Conservation (phyloP, 805 yeast genomes). For the Yamadazyma kitorensis region DNA sequence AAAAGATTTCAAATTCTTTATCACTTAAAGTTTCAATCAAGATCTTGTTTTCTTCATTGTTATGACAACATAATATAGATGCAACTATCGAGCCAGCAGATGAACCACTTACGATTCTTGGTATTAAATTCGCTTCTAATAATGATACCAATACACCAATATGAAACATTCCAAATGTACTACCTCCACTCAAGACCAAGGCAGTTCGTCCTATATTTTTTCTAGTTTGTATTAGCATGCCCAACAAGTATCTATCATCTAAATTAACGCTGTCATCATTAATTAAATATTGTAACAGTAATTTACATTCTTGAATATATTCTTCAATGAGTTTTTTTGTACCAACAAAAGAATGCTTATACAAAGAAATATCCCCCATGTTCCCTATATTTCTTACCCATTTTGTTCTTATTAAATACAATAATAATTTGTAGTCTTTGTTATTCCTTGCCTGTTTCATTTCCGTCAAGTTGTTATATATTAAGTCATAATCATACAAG, state of each 20-base stretch:
- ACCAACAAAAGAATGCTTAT: constrained; percentile 77
- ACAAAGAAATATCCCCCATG: constrained; percentile 77
- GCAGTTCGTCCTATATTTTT: constrained; percentile 95
- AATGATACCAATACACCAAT: constrained; percentile 87
- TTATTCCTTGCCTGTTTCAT: constrained; percentile 56
- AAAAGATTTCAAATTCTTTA: constrained; percentile 50
- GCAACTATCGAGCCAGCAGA: constrained; percentile 97
- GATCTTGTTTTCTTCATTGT: constrained; percentile 63
- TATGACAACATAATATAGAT: constrained; percentile 77
- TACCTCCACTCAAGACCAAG: constrained; percentile 92
- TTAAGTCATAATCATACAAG: constrained; percentile 70
- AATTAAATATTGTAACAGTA: constrained; percentile 39
- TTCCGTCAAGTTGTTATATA: constrained; percentile 50
- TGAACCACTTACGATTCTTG: constrained; percentile 87
- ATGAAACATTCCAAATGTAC: constrained; percentile 88
- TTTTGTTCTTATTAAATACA: constrained; percentile 77
- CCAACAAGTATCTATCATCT: constrained; percentile 69
- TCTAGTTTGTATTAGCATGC: constrained; percentile 81
- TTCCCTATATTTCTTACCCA: constrained; percentile 86
- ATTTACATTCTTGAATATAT: constrained; percentile 73
- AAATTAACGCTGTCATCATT: constrained; percentile 38
- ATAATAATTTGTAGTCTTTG: constrained; percentile 56
- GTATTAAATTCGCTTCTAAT: constrained; percentile 70
- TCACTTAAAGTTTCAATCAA: constrained; percentile 62
- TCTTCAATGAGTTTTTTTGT: constrained; percentile 83